Evolutionary conservation across 208 protist species (phyloP).

Genomic region (Novymonas esmeraldas): DNA sequence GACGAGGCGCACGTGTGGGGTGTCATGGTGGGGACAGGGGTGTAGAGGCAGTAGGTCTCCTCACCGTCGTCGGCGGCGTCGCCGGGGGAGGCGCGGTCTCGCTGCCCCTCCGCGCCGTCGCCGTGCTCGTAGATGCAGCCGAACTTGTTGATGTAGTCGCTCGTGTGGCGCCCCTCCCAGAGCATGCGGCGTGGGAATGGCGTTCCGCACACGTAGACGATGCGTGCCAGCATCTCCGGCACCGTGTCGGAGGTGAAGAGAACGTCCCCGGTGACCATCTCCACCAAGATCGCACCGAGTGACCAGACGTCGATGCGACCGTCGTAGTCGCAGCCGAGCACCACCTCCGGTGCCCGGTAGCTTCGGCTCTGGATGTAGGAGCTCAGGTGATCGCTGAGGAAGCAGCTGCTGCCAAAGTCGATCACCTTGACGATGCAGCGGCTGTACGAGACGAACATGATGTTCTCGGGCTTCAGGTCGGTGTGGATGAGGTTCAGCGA

Average conservation of each 20-base stretch:
- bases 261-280: conserved; percentile 94
- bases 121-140: conserved; percentile 86
- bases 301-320: conserved; percentile 96
- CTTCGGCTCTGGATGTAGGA: conserved; percentile 95
- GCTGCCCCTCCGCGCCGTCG: conserved; percentile 28
- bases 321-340: conserved; percentile 94
- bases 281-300: conserved; percentile 93
- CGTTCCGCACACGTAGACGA: conserved; percentile 88
- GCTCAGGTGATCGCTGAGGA: conserved; percentile 94
- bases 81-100: conserved; percentile 7
- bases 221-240: conserved; percentile 93
- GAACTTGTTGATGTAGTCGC: conserved; percentile 91
- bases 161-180: conserved; percentile 86
- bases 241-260: conserved; percentile 95
- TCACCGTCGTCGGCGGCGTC: conserved; percentile 42
- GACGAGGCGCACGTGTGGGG: conserved; percentile 25
- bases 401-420: conserved; percentile 96
- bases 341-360: conserved; percentile 94
- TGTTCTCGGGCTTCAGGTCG: conserved; percentile 97
- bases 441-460: conserved; percentile 94
- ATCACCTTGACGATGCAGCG: conserved; percentile 96
- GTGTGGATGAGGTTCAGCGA: conserved; percentile 95
- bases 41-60: conserved; percentile 83
- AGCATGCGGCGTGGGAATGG: conserved; percentile 88
- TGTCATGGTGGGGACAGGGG: conserved; percentile 49